Evolutionary conservation across 306 rosid genomes (phyloP).

Genomic region (Trifolium pratense): DNA sequence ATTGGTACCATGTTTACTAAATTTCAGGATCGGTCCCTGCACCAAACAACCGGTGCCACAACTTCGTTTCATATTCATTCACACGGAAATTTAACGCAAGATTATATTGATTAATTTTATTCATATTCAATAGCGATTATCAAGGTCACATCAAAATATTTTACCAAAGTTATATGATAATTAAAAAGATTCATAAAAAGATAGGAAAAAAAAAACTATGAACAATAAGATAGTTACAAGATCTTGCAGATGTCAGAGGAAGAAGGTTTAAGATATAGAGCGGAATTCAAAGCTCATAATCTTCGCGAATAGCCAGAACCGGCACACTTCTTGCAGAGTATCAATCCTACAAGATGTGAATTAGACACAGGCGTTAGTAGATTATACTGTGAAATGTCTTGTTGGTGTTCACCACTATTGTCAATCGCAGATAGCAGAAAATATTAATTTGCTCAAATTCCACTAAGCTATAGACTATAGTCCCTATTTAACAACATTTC

Average conservation of each 20-base stretch:
- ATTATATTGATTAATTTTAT: no score
- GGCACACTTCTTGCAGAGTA: constrained; percentile 94
- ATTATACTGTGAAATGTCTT: neutral
- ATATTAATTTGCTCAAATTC: neutral
- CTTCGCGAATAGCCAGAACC: constrained; percentile 98
- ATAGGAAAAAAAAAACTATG: constrained; percentile 3
- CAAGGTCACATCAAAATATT: neutral
- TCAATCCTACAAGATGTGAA: constrained; percentile 64
- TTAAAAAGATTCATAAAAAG: neutral
- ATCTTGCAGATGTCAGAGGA: constrained; percentile 42
- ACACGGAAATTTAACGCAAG: neutral
- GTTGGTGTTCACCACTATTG: neutral
- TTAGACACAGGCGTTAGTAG: constrained; percentile 27
- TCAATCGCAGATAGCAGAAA: neutral
- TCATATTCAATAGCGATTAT: neutral
- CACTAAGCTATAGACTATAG: neutral
- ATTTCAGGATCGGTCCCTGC: neutral
- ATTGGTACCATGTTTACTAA: no score
- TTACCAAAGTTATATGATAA: neutral
- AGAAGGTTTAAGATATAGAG: constrained; percentile 18
- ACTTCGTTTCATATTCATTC: neutral
- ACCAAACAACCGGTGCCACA: neutral
- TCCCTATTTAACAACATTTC: neutral
- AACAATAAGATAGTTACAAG: constrained; percentile 39
- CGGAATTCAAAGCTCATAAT: constrained; percentile 53